A percentile compares a stretch with the other conserved stretches of the same genome.
These are phyloP conservation scores for Bryopsis sp. DNA, from an alignment of 139 green algal genomes.

Conservation along the genomic window DNA sequence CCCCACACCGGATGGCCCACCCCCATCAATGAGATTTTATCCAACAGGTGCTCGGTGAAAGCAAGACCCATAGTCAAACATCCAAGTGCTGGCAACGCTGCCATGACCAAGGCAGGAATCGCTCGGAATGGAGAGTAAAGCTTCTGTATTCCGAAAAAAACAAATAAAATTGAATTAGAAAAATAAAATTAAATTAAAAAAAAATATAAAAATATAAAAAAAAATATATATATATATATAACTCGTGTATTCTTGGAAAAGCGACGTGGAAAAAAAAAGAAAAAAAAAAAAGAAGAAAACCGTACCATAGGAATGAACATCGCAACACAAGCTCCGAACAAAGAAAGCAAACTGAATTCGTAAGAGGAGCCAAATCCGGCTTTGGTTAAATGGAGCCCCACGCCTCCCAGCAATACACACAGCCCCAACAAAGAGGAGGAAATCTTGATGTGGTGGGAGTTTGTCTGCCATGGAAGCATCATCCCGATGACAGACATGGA, in stretches of 20 bases:
- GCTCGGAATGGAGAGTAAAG: no score
- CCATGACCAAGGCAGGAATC: not conserved
- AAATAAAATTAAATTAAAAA: no score
- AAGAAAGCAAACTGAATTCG: not conserved
- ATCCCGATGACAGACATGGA: not conserved
- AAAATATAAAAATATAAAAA: no score
- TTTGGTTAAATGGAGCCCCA: not conserved
- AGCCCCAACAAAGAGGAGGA: not conserved
- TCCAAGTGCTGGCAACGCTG: not conserved
- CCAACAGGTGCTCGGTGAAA: slow-evolving; percentile 6
- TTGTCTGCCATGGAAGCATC: not conserved
- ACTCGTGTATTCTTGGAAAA: no score
- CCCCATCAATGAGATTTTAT: slow-evolving; percentile 11
- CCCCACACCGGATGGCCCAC: not conserved
- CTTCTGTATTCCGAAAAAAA: no score
- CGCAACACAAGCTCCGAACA: not conserved
- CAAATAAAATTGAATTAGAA: no score
- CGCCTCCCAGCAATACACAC: not conserved
- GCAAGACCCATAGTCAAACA: not conserved
- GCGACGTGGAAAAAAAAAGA: no score
- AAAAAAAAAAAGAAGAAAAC: no score
- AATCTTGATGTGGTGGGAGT: not conserved
- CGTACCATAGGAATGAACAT: not conserved
- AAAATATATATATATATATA: no score
- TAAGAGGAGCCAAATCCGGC: slow-evolving; percentile 2